Base-by-base conservation (phyloP, 2,329 filamentous ascomycete species). In the Elsinoe australis region DNA sequence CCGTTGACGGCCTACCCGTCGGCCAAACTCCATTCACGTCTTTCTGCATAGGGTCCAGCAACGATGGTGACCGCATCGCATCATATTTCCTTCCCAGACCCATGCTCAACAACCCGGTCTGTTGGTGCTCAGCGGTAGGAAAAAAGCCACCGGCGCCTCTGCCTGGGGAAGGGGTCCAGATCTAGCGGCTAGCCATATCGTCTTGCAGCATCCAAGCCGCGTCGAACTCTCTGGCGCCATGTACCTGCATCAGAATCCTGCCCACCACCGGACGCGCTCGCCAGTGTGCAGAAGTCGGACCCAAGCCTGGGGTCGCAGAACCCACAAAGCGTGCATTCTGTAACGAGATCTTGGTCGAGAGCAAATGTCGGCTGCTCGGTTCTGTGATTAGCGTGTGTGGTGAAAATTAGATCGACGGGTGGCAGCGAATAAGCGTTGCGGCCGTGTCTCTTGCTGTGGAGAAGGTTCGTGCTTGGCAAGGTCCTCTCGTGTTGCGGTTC, bases 341-440 rank as follows among this genome's bases (percentile, higher is more conserved):
- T n/a, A 10, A 18, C 26, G 26, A 44, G 39, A 44, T 44, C 39
- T 44, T 44, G 39, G 39, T 44, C 24, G 39, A 44, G 24, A 29
- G 39, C 24, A 32, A 18, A 32, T 44, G 35, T 26, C 7, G 21
- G 36, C 15, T 10, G 12, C 15, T 41, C 39, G 29, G 14, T 18
- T 44, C 39, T 31, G 9, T 21, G 7, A n/a, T 31, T 29, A 26
- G 22, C 21, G 26, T 26, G 36, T 41, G 28, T 32, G 24, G 26
- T 44, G 39, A 44, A 44, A 32, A 29, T 44, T 29, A 44, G 39
- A 44, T 32, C 8, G 38, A 32, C 39, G 39, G 39, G 26, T 44
- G 39, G 38, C 39, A 41, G 36, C 36, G 36, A 26, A 41, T 41
- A 41, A 41, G 36, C 39, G 39, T 44, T 44, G 17, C 15, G 9